A percentile compares a stretch with the other conserved stretches of the same genome.
These are phyloP conservation scores for Annona cherimola DNA, from an alignment of 164 flowering plant species.

Conservation along the genomic window DNA sequence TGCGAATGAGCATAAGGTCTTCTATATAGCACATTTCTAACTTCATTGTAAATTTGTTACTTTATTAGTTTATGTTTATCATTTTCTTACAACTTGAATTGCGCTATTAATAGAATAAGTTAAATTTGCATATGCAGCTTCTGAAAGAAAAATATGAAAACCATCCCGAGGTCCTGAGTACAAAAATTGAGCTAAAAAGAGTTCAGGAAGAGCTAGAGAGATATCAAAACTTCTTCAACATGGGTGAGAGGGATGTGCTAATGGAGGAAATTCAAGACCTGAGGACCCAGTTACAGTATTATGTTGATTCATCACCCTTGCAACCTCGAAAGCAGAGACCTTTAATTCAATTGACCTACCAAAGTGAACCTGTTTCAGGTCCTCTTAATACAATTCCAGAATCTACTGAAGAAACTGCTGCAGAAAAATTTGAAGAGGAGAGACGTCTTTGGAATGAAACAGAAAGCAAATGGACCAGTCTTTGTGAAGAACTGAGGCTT, in stretches of 20 bases:
- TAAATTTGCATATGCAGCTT: conserved; percentile 44
- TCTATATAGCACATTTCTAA: background rate
- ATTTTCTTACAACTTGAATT: conserved; percentile 3
- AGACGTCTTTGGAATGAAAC: conserved; percentile 68
- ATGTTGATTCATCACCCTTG: conserved; percentile 45
- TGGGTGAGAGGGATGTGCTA: conserved; percentile 90
- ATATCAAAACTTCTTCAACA: conserved; percentile 61
- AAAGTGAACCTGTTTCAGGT: conserved; percentile 43
- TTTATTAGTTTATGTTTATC: background rate
- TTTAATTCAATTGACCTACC: conserved; percentile 48
- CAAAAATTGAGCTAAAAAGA: conserved; percentile 67
- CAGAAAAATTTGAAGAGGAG: conserved; percentile 67
- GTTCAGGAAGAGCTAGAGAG: conserved; percentile 74
- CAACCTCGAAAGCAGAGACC: conserved; percentile 39
- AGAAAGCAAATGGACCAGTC: conserved; percentile 89
- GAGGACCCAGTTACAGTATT: conserved; percentile 71
- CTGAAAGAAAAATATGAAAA: conserved; percentile 78
- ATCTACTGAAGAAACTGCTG: conserved; percentile 33
- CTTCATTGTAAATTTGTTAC: background rate
- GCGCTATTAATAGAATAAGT: background rate
- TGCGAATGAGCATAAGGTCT: conserved; percentile 70
- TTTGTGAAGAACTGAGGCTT: conserved; percentile 64
- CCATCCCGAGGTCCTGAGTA: conserved; percentile 72
- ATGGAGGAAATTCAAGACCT: conserved; percentile 89
- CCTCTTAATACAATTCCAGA: conserved; percentile 35